Evolutionary conservation across 805 yeast species (phyloP).

Genomic region (Sugiyamaella marilandica): DNA sequence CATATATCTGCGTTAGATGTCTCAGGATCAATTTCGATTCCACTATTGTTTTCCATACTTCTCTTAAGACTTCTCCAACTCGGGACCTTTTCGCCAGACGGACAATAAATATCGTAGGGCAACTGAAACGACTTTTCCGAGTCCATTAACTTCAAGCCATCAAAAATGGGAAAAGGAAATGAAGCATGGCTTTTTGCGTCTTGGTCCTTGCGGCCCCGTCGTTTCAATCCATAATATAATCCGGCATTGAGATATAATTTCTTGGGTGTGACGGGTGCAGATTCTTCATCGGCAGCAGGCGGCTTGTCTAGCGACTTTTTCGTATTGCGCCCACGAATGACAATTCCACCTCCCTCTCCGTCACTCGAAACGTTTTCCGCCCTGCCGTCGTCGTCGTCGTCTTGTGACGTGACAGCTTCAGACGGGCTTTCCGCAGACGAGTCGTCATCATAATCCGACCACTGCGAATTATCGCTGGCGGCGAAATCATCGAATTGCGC

Average conservation of each 20-base stretch:
- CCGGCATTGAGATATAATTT: slow-evolving; percentile 11
- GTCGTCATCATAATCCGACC: neutral
- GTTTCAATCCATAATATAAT: slow-evolving; percentile 5
- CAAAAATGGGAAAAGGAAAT: slow-evolving; percentile 16
- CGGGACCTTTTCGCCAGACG: slow-evolving; percentile 26
- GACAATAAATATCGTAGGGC: slow-evolving; percentile 36
- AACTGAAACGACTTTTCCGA: slow-evolving; percentile 26
- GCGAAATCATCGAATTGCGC: neutral
- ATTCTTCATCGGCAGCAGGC: neutral
- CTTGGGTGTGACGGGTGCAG: neutral
- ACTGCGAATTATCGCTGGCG: neutral
- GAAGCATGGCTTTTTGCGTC: neutral
- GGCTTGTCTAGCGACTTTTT: neutral
- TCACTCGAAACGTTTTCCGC: neutral
- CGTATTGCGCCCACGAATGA: neutral
- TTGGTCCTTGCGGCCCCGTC: slow-evolving; percentile 1
- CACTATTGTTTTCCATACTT: slow-evolving; percentile 16
- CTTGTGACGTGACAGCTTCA: neutral
- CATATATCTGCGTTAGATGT: slow-evolving; percentile 18
- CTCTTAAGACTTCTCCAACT: slow-evolving; percentile 32
- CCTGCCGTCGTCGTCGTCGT: slow-evolving; percentile 1
- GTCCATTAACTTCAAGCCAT: slow-evolving; percentile 12
- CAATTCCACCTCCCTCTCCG: neutral
- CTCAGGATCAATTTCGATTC: neutral
- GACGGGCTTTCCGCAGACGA: neutral